A percentile compares a stretch with the other conserved stretches of the same genome.
Evolutionary conservation across 2,329 filamentous ascomycete species (phyloP).

Genomic region (Hymenoscyphus scutula): DNA sequence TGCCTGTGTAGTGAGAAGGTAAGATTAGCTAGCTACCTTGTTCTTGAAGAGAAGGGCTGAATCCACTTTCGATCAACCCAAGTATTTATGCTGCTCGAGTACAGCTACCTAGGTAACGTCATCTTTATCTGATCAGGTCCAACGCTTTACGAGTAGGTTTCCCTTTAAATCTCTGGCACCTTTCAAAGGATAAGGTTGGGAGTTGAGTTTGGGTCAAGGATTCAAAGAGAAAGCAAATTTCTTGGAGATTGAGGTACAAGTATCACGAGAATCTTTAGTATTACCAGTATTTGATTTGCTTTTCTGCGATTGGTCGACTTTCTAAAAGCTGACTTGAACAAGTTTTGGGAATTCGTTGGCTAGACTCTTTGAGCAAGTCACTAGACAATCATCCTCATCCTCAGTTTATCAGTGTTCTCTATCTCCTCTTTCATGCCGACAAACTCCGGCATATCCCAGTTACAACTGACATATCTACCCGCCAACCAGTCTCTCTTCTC

Average conservation of each 20-base stretch:
- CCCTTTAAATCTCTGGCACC: background rate
- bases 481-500: conserved; percentile 46
- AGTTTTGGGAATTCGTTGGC: background rate
- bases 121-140: background rate
- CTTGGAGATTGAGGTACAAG: too few relatives aligned
- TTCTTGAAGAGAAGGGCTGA: background rate
- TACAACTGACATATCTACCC: conserved; percentile 43
- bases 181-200: too few relatives aligned
- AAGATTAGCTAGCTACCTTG: background rate
- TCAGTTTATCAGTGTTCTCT: conserved; percentile 37
- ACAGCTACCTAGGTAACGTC: too few relatives aligned
- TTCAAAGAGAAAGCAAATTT: too few relatives aligned
- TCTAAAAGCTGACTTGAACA: background rate
- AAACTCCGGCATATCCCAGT: conserved; percentile 49
- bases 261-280: too few relatives aligned
- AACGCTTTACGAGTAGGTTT: background rate
- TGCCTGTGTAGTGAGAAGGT: background rate
- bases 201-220: too few relatives aligned
- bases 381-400: conserved; percentile 12
- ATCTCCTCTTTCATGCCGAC: conserved; percentile 43
- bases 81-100: background rate
- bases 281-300: too few relatives aligned
- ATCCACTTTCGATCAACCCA: background rate
- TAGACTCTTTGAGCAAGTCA: background rate
- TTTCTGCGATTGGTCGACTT: background rate